Evolutionary conservation across 768 basidiomycete species (phyloP), one percentile per base, ranked within the genome.

Genomic region (Lactarius evosmus): DNA sequence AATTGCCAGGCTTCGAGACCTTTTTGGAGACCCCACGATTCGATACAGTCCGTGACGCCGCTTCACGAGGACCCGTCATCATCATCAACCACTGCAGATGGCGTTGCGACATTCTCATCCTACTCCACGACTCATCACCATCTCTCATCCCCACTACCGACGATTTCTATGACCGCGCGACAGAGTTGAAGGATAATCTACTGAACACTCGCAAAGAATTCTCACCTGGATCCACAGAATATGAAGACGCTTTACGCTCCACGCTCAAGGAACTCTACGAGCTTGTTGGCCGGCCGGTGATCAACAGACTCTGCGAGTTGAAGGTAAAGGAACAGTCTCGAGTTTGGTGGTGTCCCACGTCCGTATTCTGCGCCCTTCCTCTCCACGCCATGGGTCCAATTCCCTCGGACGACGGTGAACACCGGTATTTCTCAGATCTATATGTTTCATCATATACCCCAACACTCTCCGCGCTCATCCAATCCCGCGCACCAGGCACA

Each of bases 361-460:
- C 61, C 5, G 40, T 33, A 9, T 52, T 66, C 17, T 52, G 32
- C 2, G 53, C 33, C 4, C 60, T 66, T 19, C 64, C 64, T 22
- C 29, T 66, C 8, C 64, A 66, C 46, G 64, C 64, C 14, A 60
- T 60, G 19, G 51, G 58, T 8, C 29, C 51, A 3, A 55, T 60
- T n/a, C 51, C 27, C 29, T n/a, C 63, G n/a, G 12, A 9, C n/a
- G 11, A 44, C 9, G n/a, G 40, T 7, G 19, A n/a, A n/a, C 19
- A 41, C 19, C 19, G 17, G 8, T 41, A 41, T n/a, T 41, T 41
- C 40, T 41, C 40, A 41, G 17, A 41, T n/a, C 19, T 41, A 41
- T n/a, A 41, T 7, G 17, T 41, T n/a, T 41, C 40, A 7, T 41
- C 40, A 41, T 41, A 41, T 41, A 41, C 19, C 19, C 40, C 40